Evolutionary conservation across 768 basidiomycete genomes (phyloP), one percentile per base, ranked within the genome.

Genomic region (Cubamyces sp.): DNA sequence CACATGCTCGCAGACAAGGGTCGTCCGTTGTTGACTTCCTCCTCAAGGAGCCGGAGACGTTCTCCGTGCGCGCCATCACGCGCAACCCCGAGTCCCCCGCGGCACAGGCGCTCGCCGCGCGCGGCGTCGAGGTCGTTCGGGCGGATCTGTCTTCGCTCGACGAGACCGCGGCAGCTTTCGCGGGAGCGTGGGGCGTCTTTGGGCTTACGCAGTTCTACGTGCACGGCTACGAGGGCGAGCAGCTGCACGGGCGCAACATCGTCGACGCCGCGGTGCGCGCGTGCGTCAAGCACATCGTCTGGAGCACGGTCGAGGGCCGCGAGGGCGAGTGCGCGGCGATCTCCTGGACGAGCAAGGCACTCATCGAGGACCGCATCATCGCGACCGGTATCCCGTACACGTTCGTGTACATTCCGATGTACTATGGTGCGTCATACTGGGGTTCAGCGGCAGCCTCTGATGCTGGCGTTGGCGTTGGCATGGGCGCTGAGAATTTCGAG

Each of bases 201-300:
- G 57, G 49, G n/a, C n/a, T 59, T 0, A 59, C 57, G 15, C 57
- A 59, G 57, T 59, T 59, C 57, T 59, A 59, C 28, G 57, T 59
- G 49, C 57, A 59, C 57, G 57, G 57, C 1, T 59, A 51, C 30
- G 57, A 59, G 14, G 57, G 57, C 49, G 57, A 59, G 49, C 57
- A 59, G 49, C 57, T 59, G 5, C 57, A 59, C 11, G 57, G 57
- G 28, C 39, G 48, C 16, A 51, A 59, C 49, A 59, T 59, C 40
- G 57, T 59, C 41, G 57, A 59, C 41, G 57, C 47, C 30, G 57
- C 57, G n/a, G 42, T 51, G n/a, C 40, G 48, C 25, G 49, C 49
- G 28, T 49, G 57, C 41, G 57, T 59, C 26, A 59, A 59, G 49
- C 57, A 59, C 41, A n/a, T 52, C 41, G 57, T 59, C 7, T 59